Base-by-base conservation (phyloP, 495 filamentous ascomycete genomes). In the Penicillium antarcticum region DNA sequence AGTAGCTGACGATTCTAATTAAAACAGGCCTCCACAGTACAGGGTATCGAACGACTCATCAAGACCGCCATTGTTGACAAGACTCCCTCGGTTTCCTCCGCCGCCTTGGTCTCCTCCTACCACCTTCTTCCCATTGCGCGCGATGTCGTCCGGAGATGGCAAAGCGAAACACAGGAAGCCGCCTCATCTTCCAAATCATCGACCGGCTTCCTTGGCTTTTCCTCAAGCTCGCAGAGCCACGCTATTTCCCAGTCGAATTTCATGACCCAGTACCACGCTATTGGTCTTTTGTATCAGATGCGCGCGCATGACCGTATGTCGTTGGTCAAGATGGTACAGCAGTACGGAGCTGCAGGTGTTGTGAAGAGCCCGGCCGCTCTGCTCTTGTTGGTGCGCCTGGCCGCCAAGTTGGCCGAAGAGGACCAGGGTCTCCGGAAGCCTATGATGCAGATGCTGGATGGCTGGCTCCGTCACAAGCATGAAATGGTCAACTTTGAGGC, bases 401-500 rank as follows among this genome's bases (percentile, higher is more conserved):
- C 95, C 41, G 91, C 94, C 31, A 95, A 96, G 73, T 77, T 99
- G 52, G 94, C 94, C 41, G 90, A 96, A 67, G 95, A 97, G 58
- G 94, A 99, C 62, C 78, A 79, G 17, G 83, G 88, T 52, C 79
- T 99, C 56, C 82, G 92, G 59, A 95, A 88, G 71, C 88, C 89
- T 52, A 96, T 96, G 92, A 90, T 95, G 82, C 82, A 88, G 68
- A 82, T 97, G 63, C 79, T 97, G 67, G 92, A 97, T 72, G 90
- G 92, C 60, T 96, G 91, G 92, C 80, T 96, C 62, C 83, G 94
- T 67, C 92, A 99, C 70, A 99, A 99, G 83, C 91, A 91, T 65
- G 94, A 99, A 64, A 97, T 99, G 95, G 95, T 98, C 69, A 99
- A 97, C 73, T 97, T 99, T 60, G 94, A 99, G 74, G 94, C 94